Evolutionary conservation across 2,329 filamentous ascomycete species (phyloP).

Genomic region (Hypocreales sp.): DNA sequence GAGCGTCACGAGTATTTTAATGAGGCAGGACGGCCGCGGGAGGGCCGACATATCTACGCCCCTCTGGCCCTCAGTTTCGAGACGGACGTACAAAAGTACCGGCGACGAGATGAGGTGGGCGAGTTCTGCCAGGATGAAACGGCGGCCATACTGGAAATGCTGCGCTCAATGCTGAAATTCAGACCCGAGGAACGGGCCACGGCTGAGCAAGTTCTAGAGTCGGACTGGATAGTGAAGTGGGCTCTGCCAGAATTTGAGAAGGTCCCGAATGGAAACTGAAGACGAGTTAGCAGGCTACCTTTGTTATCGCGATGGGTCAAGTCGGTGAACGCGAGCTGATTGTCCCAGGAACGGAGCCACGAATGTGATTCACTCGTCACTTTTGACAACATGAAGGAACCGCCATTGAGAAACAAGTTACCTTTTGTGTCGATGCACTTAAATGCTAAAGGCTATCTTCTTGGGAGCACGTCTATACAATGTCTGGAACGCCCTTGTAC

Average conservation of each 20-base stretch:
- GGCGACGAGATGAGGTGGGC: slow-evolving; percentile 1
- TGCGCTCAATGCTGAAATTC: slow-evolving; percentile 3
- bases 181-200: slow-evolving; percentile 3
- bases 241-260: slow-evolving; percentile 8
- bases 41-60: slow-evolving; percentile 1
- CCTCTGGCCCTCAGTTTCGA: slow-evolving; percentile 1
- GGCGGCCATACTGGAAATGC: slow-evolving; percentile 3
- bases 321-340: too few species aligned
- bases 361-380: too few species aligned
- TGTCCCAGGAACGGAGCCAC: too few species aligned
- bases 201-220: slow-evolving; percentile 2
- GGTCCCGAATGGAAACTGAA: too few species aligned
- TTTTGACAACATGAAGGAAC: too few species aligned
- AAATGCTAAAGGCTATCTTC: too few species aligned
- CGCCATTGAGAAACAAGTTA: too few species aligned
- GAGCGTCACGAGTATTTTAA: slow-evolving; percentile 1
- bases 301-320: too few species aligned
- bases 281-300: too few species aligned
- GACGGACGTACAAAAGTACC: slow-evolving; percentile 3
- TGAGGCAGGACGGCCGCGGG: background rate
- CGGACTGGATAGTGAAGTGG: slow-evolving; percentile 5
- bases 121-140: slow-evolving; percentile 2
- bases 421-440: too few species aligned
- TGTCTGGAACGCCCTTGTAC: too few species aligned
- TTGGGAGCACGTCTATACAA: too few species aligned